Base-by-base conservation (phyloP, 1,284 basidiomycete genomes). In the Apiotrichum sp. region DNA sequence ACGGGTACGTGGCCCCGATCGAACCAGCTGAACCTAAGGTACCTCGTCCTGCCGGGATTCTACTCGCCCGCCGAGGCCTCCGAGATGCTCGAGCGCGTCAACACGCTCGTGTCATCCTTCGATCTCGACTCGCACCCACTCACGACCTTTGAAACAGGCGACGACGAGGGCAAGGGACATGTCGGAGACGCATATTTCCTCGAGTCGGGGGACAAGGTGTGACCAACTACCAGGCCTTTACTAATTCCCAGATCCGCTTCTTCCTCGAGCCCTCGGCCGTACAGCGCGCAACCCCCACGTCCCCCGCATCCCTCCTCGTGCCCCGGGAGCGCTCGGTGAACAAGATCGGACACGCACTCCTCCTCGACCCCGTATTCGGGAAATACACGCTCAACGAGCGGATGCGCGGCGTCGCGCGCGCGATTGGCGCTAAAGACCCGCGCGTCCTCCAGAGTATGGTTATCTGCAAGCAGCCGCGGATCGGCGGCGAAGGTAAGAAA, bases 391-490 rank as follows among this genome's bases (percentile, higher is more conserved):
- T 93, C 34, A 41, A 35, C 38, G 49, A 16, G 5, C 49, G 49
- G 8, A 81, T 89, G 73, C 82, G 80, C 61, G 71, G 79, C 3
- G 72, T 95, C 2, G 90, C 86, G 2, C 89, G 95, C 70, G 39
- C 2, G 22, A 42, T 50, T 9, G 40, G 22, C 13, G 7, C 10
- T 6, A 80, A 80, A 59, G 86, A 91, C 73, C 93, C 93, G 10
- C 82, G 67, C 85, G 91, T 92, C 4, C 78, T 98, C 52, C 95
- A 98, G 73, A 89, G 87, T 14, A 98, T 98, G 95, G 81, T 97
- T 29, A 93, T 95, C 55, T 89, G 85, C 67, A 93, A 95, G 73
- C 89, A 93, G 69, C 84, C 87, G 2, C 80, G 85, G 53, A 92
- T 95, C 34, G 93, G 93, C 3, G 91, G 89, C 2, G 84, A 88